These are phyloP conservation scores for Triadica sebifera DNA, from an alignment of 345 rosid genomes.

Conservation along the genomic window DNA sequence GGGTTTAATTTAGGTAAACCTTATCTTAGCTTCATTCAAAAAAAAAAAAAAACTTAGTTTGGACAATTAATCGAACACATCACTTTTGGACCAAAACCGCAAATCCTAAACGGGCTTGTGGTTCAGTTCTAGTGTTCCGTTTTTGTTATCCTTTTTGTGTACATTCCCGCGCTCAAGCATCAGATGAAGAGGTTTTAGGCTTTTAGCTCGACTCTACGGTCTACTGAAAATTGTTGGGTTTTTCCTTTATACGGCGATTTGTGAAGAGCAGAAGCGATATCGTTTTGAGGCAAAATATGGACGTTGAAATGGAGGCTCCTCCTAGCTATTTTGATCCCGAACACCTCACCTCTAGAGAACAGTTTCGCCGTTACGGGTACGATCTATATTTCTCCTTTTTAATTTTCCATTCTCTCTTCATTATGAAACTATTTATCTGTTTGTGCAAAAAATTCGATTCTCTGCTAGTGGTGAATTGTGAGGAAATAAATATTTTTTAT, in stretches of 20 bases:
- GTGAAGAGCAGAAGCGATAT: not conserved
- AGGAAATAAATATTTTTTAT: too few relatives aligned
- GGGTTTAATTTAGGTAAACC: too few relatives aligned
- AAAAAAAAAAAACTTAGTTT: too few relatives aligned
- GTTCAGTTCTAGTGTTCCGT: not conserved
- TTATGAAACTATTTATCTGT: too few relatives aligned
- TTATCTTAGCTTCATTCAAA: too few relatives aligned
- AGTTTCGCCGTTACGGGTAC: conserved; percentile 92
- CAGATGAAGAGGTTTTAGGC: not conserved
- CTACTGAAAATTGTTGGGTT: not conserved
- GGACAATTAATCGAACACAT: too few relatives aligned
- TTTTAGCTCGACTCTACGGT: not conserved
- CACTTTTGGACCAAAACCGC: too few relatives aligned
- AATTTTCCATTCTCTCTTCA: not conserved
- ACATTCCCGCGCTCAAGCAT: conserved; percentile 2
- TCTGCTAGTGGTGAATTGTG: not conserved
- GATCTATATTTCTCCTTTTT: not conserved
- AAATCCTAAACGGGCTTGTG: too few relatives aligned
- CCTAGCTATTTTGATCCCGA: conserved; percentile 72
- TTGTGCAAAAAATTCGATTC: not conserved
- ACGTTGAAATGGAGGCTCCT: conserved; percentile 90
- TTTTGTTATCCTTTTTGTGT: too few relatives aligned
- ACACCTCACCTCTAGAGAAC: conserved; percentile 61
- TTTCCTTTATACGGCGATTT: not conserved
- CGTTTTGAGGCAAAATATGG: conserved; percentile 11